Conservation (phyloP, 805 yeast species). For the Hanseniaspora guilliermondii region DNA sequence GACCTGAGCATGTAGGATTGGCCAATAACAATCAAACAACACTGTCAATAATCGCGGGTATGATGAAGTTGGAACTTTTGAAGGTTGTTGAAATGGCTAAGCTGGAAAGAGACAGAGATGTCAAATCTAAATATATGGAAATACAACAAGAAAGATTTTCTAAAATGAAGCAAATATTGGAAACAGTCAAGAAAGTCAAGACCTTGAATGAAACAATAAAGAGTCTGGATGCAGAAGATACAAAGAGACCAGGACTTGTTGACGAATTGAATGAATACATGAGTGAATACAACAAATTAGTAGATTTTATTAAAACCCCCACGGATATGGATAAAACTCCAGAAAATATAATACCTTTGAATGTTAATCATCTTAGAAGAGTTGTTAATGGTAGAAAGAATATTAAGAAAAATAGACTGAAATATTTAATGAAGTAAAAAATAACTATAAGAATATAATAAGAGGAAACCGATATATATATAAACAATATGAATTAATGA, state of each 20-base stretch:
- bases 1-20: slow-evolving; percentile 8
- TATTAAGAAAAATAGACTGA: background rate
- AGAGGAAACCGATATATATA: background rate
- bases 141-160: background rate
- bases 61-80: slow-evolving; percentile 10
- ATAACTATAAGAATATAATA: background rate
- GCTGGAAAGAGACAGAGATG: slow-evolving; percentile 6
- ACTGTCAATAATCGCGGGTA: slow-evolving; percentile 9
- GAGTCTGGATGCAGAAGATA: background rate
- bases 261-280: background rate
- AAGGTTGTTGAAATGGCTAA: slow-evolving; percentile 10
- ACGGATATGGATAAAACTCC: slow-evolving; percentile 6
- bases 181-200: background rate
- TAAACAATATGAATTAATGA: no score
- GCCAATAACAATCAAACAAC: slow-evolving; percentile 12
- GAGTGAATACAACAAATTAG: slow-evolving; percentile 2
- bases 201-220: background rate
- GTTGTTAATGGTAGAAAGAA: background rate
- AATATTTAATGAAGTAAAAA: background rate
- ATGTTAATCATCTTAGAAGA: slow-evolving; percentile 8
- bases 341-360: background rate
- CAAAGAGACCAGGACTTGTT: background rate
- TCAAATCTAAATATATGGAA: background rate
- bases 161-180: slow-evolving; percentile 1
- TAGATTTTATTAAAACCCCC: background rate